Evolutionary conservation across 495 filamentous ascomycete species (phyloP).

Genomic region (Daldinia caldariorum): DNA sequence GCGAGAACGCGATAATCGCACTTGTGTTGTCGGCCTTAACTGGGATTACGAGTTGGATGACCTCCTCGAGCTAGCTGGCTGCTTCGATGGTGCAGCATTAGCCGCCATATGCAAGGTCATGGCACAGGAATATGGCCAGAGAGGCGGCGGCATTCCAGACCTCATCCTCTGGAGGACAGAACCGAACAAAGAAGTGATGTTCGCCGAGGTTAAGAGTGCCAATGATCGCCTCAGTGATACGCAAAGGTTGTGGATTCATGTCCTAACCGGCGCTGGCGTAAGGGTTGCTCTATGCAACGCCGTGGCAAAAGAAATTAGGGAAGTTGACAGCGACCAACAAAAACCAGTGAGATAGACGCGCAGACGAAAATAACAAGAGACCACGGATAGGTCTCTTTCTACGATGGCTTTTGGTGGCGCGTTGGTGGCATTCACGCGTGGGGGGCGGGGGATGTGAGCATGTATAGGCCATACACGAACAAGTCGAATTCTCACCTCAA

Average conservation of each 20-base stretch:
- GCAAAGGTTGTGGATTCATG: constrained; percentile 96
- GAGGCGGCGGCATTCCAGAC: constrained; percentile 91
- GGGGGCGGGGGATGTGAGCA: constrained; percentile 17
- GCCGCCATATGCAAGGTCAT: constrained; percentile 89
- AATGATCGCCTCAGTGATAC: constrained; percentile 97
- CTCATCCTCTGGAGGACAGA: constrained; percentile 81
- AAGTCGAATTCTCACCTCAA: constrained; percentile 2
- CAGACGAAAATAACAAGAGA: neutral
- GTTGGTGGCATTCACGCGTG: constrained; percentile 31
- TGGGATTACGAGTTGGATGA: constrained; percentile 89
- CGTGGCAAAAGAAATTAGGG: constrained; percentile 73
- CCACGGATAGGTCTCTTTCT: neutral
- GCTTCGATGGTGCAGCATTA: constrained; percentile 81
- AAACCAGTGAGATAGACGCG: constrained; percentile 6
- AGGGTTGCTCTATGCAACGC: constrained; percentile 90
- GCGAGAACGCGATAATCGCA: constrained; percentile 70
- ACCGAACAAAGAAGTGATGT: constrained; percentile 61
- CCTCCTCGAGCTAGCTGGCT: constrained; percentile 79
- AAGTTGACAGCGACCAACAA: constrained; percentile 40
- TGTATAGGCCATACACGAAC: constrained; percentile 7
- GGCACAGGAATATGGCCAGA: constrained; percentile 89
- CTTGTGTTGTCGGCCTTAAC: constrained; percentile 88
- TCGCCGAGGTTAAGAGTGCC: constrained; percentile 91
- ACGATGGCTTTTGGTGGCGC: constrained; percentile 17
- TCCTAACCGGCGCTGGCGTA: constrained; percentile 83